Evolutionary conservation across 2,329 filamentous ascomycete genomes (phyloP).

Genomic region (Xylaria digitata): DNA sequence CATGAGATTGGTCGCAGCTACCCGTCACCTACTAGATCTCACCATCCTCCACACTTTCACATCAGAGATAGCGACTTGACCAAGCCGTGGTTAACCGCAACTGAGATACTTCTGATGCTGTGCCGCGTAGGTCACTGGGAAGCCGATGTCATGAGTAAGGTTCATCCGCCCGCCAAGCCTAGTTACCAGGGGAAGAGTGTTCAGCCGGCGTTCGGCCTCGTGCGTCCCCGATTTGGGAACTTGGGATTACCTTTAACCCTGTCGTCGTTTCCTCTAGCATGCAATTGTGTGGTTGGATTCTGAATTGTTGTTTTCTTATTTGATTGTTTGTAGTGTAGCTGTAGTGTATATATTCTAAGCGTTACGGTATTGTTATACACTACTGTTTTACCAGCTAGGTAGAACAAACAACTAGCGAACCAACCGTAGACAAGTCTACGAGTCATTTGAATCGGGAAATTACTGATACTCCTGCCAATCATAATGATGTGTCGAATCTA

Average conservation of each 20-base stretch:
- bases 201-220: conserved; percentile 29
- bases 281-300: conserved; percentile 10
- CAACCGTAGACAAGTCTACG: neutral
- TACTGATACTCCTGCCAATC: conserved; percentile 20
- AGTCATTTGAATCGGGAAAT: conserved; percentile 10
- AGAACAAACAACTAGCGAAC: neutral
- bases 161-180: conserved; percentile 31
- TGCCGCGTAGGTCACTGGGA: conserved; percentile 8
- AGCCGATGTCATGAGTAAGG: conserved; percentile 33
- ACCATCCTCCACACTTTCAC: conserved; percentile 9
- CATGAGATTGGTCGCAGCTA: conserved; percentile 19
- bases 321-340: conserved; percentile 1
- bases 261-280: conserved; percentile 16
- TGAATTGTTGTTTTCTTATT: neutral
- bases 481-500: conserved; percentile 1
- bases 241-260: neutral
- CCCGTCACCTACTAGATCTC: conserved; percentile 9
- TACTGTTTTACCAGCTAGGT: neutral
- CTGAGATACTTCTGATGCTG: conserved; percentile 5
- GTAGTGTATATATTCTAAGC: conserved; percentile 11
- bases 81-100: conserved; percentile 30
- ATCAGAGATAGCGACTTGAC: conserved; percentile 11
- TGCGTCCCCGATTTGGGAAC: conserved; percentile 11
- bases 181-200: conserved; percentile 31
- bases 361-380: neutral